Evolutionary conservation across 768 basidiomycete genomes (phyloP), one percentile per base, ranked within the genome.

Genomic region (Agrocybe pediades): DNA sequence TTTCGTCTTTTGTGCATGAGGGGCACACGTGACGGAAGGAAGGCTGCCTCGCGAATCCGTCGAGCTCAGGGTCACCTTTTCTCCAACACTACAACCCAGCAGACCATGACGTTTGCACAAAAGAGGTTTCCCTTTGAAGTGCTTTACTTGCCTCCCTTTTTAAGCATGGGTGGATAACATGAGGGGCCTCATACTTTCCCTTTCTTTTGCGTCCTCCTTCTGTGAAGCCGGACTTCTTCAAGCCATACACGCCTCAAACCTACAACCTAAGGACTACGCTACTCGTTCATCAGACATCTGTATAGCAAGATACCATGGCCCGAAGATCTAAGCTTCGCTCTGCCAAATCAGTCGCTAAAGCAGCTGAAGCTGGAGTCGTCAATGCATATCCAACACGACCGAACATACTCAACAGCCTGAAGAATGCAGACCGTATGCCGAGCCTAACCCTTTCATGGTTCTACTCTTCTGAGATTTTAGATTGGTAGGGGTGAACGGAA

Each of bases 151-250:
- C 24, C 8, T 15, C 21, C 27, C 25, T 24, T 40, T 40, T 41
- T 41, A 50, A 40, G 9, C 40, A 23, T 9, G 45, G 25, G n/a
- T 29, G 25, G 20, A 17, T 19, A 4, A 15, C 39, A 20, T 25
- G 24, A 27, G 9, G 7, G 40, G 29, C n/a, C 29, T 39, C 36
- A 39, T 17, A 21, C 4, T 25, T 40, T 41, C 20, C 30, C 16
- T 24, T 21, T 24, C 33, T 21, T 17, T 25, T 36, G 15, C 23
- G 11, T 43, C 42, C 42, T 13, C 17, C 51, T 52, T 52, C 51
- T 52, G 51, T 43, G 51, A 52, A 52, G 51, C 45, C 8, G n/a
- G 43, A 30, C 23, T n/a, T 36, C 51, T 24, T 39, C 33, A 24
- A 40, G 13, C 8, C 36, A 13, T 20, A 21, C 19, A 30, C 8